A percentile compares a stretch with the other conserved stretches of the same genome.
phyloP scores from a whole-genome alignment of 2,329 filamentous ascomycete species.

The Cordyceps cateniannulata region DNA sequence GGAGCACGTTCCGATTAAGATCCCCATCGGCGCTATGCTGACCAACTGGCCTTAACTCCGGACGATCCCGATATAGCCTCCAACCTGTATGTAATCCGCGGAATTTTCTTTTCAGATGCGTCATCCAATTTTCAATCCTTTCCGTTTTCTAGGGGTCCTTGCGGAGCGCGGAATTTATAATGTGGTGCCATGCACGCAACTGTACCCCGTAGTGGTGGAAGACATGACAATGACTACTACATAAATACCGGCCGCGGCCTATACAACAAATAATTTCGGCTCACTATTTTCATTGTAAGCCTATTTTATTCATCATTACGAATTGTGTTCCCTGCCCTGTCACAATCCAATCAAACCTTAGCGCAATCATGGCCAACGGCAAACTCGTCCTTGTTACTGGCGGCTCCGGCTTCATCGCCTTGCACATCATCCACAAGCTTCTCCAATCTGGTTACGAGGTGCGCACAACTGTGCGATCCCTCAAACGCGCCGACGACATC shows the following conservation, averaged over 20 bases:
- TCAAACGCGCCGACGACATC: conserved; percentile 15
- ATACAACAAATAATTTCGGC: too few species aligned
- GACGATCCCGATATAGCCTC: not conserved
- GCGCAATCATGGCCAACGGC: not conserved
- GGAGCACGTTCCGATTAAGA: not conserved
- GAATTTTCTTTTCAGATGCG: not conserved
- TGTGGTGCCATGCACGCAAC: not conserved
- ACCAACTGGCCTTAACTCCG: not conserved
- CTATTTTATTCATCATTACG: too few species aligned
- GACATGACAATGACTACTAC: not conserved
- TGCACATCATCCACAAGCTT: conserved; percentile 16
- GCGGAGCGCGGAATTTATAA: not conserved
- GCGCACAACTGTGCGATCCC: conserved; percentile 14
- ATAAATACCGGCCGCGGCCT: not conserved
- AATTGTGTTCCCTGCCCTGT: too few species aligned
- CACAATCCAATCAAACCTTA: not conserved
- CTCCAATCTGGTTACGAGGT: conserved; percentile 16
- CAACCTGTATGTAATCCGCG: not conserved
- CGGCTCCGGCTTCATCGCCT: conserved; percentile 18
- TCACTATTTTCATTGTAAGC: too few species aligned
- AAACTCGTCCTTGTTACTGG: conserved; percentile 19
- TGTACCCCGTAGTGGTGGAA: not conserved
- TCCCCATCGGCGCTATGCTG: not conserved
- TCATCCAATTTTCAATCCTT: not conserved
- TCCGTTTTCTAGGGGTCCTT: not conserved